Evolutionary conservation across 2,329 filamentous ascomycete species (phyloP).

Genomic region (Trichoderma breve): DNA sequence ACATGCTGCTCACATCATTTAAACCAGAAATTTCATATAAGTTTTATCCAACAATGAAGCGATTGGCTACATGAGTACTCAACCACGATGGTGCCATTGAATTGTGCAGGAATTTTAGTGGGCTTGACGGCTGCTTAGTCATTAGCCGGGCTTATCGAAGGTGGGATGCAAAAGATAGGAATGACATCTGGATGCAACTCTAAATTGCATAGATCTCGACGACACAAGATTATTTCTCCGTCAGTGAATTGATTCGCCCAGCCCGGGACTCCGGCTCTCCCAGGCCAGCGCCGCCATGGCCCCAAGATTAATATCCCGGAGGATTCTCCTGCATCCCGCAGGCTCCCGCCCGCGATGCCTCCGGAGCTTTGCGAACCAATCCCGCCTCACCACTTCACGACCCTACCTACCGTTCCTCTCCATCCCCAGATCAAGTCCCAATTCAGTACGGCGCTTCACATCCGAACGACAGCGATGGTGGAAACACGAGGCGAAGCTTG

Average conservation of each 20-base stretch:
- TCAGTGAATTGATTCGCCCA: not conserved
- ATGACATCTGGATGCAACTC: not conserved
- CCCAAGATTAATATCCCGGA: conserved; percentile 38
- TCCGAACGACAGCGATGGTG: conserved; percentile 72
- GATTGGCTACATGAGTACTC: not conserved
- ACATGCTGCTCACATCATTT: conserved; percentile 35
- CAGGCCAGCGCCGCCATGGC: conserved; percentile 35
- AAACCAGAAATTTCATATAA: not conserved
- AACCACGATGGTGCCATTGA: not conserved
- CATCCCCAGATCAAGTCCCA: conserved; percentile 47
- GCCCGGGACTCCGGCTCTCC: conserved; percentile 18
- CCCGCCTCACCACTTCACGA: conserved; percentile 30
- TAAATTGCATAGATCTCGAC: not conserved
- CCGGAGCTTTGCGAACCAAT: conserved; percentile 30
- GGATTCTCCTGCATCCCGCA: conserved; percentile 27
- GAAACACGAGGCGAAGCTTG: conserved; percentile 67
- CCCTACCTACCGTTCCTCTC: conserved; percentile 49
- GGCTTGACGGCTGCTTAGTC: not conserved
- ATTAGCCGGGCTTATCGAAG: not conserved
- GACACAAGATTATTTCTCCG: not conserved
- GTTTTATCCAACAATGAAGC: not conserved
- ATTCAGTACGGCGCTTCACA: conserved; percentile 70
- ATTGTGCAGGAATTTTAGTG: not conserved
- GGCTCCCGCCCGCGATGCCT: conserved; percentile 25
- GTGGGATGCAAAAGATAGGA: not conserved